Conservation (phyloP, 2,329 filamentous ascomycete species). For the Paecilomyces niveus region DNA sequence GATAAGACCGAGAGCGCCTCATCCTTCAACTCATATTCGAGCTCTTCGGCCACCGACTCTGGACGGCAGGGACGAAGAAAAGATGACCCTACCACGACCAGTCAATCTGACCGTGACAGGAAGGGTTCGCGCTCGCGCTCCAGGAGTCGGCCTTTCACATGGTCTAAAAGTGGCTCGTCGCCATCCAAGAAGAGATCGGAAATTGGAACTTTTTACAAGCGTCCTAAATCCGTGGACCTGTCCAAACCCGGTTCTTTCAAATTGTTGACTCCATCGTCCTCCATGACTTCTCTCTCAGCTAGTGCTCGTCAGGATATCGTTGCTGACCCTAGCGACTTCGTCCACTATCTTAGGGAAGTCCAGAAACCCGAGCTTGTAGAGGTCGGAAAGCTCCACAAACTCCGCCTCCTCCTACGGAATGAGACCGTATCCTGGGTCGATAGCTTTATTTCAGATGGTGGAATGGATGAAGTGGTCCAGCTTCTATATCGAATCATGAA, state of each 20-base stretch:
- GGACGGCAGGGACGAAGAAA: slow-evolving; percentile 36
- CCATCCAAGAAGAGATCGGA: slow-evolving; percentile 70
- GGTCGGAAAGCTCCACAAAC: slow-evolving; percentile 90
- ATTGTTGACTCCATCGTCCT: slow-evolving; percentile 48
- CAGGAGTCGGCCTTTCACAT: slow-evolving; percentile 70
- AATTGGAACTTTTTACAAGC: slow-evolving; percentile 56
- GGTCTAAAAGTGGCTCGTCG: slow-evolving; percentile 62
- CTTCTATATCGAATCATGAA: slow-evolving; percentile 87
- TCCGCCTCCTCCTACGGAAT: slow-evolving; percentile 80
- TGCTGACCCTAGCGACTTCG: slow-evolving; percentile 73
- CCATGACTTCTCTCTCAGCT: slow-evolving; percentile 48
- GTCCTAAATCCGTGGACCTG: slow-evolving; percentile 65
- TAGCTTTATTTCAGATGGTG: slow-evolving; percentile 77
- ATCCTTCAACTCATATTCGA: slow-evolving; percentile 36
- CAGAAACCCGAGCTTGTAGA: slow-evolving; percentile 78
- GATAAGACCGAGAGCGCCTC: slow-evolving; percentile 64
- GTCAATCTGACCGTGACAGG: slow-evolving; percentile 35
- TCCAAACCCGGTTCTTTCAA: slow-evolving; percentile 57
- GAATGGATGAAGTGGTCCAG: slow-evolving; percentile 85
- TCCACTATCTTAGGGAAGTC: slow-evolving; percentile 73
- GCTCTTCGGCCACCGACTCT: slow-evolving; percentile 15
- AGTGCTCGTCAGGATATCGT: slow-evolving; percentile 66
- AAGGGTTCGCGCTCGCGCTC: slow-evolving; percentile 44
- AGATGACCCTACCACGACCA: slow-evolving; percentile 13
- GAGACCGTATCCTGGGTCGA: slow-evolving; percentile 96